Evolutionary conservation across 2,329 filamentous ascomycete species (phyloP), one percentile per base, ranked within the genome.

Genomic region (Colletotrichum paranaense): DNA sequence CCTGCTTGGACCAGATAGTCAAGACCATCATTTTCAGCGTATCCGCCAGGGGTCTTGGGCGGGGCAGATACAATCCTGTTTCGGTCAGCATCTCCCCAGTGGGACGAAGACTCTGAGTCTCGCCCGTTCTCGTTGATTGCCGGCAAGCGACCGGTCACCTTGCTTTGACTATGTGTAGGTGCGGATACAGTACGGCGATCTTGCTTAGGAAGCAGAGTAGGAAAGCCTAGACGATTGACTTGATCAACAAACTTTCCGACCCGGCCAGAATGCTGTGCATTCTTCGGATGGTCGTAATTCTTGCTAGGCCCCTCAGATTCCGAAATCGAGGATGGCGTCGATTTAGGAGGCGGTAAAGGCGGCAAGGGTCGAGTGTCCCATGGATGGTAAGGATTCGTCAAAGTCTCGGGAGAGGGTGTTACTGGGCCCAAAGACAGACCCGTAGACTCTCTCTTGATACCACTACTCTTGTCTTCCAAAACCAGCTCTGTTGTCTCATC

Each of bases 321-420:
- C n/a, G 72, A 14, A 5, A 24, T 49, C 4, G 62, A 32, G 1
- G 74, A 63, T 16, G 59, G 52, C 3, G 59, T 64, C 11, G 57
- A 38, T n/a, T 62, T 66, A 38, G 75, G 56, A 2, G 79, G 76
- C 0, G 87, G 84, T 4, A 89, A 83, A 6, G 88, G 86, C 0
- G 89, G 89, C 30, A 90, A 77, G 2, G 89, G 88, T 1, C 88
- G 83, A 11, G 81, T 82, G 57, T 87, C 85, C 84, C 87, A 89
- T 1, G 73, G 73, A 19, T 73, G 73, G 55, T 82, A 81, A 46
- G 79, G 81, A 26, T 71, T 75, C 14, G 78, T 76, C n/a, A 75
- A 78, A 6, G 82, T 80, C 2, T 78, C 78, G 5, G 79, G 79
- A 1, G 78, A 78, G 2, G 81, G 78, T 4, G 79, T 79, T 5